These are phyloP conservation scores for Arxiozyma slooffiae DNA, from an alignment of 1,139 yeast genomes.

Conservation along the genomic window DNA sequence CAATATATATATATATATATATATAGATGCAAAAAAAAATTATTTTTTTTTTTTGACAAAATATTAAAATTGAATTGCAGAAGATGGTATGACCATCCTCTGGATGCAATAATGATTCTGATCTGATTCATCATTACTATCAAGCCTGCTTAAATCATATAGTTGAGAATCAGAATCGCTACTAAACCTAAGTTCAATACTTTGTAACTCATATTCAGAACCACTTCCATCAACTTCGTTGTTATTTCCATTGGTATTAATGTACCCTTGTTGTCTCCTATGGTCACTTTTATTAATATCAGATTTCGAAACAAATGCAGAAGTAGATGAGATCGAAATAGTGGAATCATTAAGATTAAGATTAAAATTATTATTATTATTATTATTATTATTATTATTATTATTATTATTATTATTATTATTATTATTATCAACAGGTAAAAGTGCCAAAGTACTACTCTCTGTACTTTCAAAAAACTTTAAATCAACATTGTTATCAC, in stretches of 20 bases:
- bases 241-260: background rate
- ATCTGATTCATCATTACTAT: background rate
- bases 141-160: background rate
- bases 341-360: background rate
- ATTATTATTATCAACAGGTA: background rate
- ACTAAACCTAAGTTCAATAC: slow-evolving; percentile 16
- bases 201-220: slow-evolving; percentile 20
- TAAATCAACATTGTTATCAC: background rate
- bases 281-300: background rate
- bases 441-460: background rate
- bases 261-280: background rate
- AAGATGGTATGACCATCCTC: slow-evolving; percentile 18
- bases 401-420: no score
- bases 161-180: slow-evolving; percentile 6
- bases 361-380: no score
- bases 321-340: background rate
- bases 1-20: no score
- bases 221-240: slow-evolving; percentile 1
- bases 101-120: slow-evolving; percentile 10
- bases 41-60: no score
- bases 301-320: background rate
- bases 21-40: background rate
- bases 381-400: no score
- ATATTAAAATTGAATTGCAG: slow-evolving; percentile 20
- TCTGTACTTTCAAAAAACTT: background rate